phyloP scores from a whole-genome alignment of 306 rosid genomes.

The Herpetospermum pedunculosum region DNA sequence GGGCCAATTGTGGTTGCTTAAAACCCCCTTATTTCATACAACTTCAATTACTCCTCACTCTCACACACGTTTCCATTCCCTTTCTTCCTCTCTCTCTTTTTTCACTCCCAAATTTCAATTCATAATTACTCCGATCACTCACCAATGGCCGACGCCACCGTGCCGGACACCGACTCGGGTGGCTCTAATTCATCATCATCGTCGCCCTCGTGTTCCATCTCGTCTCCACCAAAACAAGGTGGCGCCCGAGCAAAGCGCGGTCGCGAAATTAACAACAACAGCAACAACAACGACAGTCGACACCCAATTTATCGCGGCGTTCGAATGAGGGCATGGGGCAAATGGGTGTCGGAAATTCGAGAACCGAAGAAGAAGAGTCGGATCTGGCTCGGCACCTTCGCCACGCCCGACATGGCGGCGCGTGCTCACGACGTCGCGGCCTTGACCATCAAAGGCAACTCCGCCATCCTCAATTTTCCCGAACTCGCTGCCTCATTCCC shows the following conservation, averaged over 20 bases:
- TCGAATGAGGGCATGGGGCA: slow-evolving; percentile 68
- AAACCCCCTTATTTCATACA: not conserved
- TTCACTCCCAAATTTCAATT: not conserved
- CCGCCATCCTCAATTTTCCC: slow-evolving; percentile 67
- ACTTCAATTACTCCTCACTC: not conserved
- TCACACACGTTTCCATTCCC: slow-evolving; percentile 22
- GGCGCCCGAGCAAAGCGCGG: slow-evolving; percentile 17
- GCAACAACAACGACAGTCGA: not conserved
- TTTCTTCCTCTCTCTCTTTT: not conserved
- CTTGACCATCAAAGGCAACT: slow-evolving; percentile 39
- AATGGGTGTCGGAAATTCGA: slow-evolving; percentile 74
- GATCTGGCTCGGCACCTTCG: slow-evolving; percentile 66
- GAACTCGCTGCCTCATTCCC: slow-evolving; percentile 40
- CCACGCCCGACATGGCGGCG: slow-evolving; percentile 68
- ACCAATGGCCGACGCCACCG: slow-evolving; percentile 34
- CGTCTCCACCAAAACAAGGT: not conserved
- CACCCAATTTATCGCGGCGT: slow-evolving; percentile 56
- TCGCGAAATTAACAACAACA: not conserved
- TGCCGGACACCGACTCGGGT: not conserved
- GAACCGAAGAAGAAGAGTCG: slow-evolving; percentile 58
- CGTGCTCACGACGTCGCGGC: slow-evolving; percentile 78
- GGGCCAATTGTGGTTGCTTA: not conserved
- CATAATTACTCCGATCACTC: not conserved
- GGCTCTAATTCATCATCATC: slow-evolving; percentile 2
- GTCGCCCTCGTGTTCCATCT: not conserved